phyloP scores from a whole-genome alignment of 2,329 filamentous ascomycete genomes.

The Ceratocystis cacaofunesta region DNA sequence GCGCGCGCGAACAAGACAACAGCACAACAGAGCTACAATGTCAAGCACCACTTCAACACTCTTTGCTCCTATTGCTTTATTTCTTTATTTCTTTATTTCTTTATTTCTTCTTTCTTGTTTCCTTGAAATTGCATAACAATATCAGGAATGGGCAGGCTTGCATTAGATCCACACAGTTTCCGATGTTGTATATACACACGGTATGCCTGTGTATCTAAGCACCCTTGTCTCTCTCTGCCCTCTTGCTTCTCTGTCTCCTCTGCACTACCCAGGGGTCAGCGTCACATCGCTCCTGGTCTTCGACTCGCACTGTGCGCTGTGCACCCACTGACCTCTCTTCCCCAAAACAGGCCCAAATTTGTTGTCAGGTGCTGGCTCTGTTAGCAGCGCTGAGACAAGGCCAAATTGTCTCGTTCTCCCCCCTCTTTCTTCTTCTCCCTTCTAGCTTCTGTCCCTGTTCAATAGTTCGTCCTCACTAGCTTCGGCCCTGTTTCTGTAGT shows the following conservation, averaged over 20 bases:
- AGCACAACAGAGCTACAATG: too few species aligned
- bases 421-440: not conserved
- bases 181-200: not conserved
- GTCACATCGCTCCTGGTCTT: not conserved
- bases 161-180: conserved; percentile 1
- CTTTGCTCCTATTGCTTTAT: not conserved
- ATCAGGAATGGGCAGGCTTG: not conserved
- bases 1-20: not conserved
- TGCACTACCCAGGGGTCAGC: not conserved
- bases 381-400: not conserved
- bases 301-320: not conserved
- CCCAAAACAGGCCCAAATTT: not conserved
- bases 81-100: not conserved
- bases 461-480: not conserved
- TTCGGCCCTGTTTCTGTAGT: conserved; percentile 3
- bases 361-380: not conserved
- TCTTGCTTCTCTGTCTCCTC: not conserved
- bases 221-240: not conserved
- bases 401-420: not conserved
- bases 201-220: not conserved
- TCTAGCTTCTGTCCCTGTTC: not conserved
- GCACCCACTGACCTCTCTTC: not conserved
- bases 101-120: not conserved
- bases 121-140: not conserved
- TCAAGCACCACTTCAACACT: not conserved